phyloP scores from a whole-genome alignment of 2,329 filamentous ascomycete genomes.

The Ampelomyces quisqualis region DNA sequence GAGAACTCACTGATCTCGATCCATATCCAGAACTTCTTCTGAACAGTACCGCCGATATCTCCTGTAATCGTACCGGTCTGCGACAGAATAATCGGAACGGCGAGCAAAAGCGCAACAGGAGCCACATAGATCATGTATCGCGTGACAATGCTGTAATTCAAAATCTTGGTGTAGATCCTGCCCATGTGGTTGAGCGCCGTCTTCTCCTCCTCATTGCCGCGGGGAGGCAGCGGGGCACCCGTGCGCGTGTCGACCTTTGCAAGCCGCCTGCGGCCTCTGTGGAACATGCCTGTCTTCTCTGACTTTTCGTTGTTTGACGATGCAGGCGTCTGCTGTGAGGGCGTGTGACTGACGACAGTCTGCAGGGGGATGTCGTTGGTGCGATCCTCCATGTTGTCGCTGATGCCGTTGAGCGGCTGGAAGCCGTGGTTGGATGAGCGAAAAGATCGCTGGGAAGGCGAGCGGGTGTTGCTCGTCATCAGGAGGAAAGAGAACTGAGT shows the following conservation, averaged over 20 bases:
- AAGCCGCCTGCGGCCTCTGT: slow-evolving; percentile 37
- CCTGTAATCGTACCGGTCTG: slow-evolving; percentile 46
- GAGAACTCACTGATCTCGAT: slow-evolving; percentile 55
- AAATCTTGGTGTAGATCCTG: slow-evolving; percentile 60
- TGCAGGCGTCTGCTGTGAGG: slow-evolving; percentile 35
- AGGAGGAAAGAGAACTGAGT: slow-evolving; percentile 10
- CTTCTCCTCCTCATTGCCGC: slow-evolving; percentile 53
- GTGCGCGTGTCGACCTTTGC: slow-evolving; percentile 34
- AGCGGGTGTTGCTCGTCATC: slow-evolving; percentile 24
- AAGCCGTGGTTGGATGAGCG: slow-evolving; percentile 41
- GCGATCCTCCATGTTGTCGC: slow-evolving; percentile 46
- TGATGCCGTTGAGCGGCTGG: slow-evolving; percentile 34
- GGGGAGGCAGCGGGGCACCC: slow-evolving; percentile 23
- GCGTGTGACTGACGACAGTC: slow-evolving; percentile 53
- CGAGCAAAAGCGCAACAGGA: slow-evolving; percentile 59
- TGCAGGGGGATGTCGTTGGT: slow-evolving; percentile 64
- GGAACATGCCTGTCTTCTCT: slow-evolving; percentile 45
- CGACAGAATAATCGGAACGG: slow-evolving; percentile 64
- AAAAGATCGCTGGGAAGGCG: slow-evolving; percentile 38
- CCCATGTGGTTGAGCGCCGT: slow-evolving; percentile 59
- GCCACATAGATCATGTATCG: slow-evolving; percentile 64
- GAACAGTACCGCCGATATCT: slow-evolving; percentile 56
- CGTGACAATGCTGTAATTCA: slow-evolving; percentile 64
- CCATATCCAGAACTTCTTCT: slow-evolving; percentile 66
- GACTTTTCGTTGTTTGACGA: slow-evolving; percentile 32